A percentile compares a stretch with the other conserved stretches of the same genome.
These are phyloP conservation scores for Skeletonema menzelii DNA, from an alignment of 108 stramenopile species.

Conservation along the genomic window DNA sequence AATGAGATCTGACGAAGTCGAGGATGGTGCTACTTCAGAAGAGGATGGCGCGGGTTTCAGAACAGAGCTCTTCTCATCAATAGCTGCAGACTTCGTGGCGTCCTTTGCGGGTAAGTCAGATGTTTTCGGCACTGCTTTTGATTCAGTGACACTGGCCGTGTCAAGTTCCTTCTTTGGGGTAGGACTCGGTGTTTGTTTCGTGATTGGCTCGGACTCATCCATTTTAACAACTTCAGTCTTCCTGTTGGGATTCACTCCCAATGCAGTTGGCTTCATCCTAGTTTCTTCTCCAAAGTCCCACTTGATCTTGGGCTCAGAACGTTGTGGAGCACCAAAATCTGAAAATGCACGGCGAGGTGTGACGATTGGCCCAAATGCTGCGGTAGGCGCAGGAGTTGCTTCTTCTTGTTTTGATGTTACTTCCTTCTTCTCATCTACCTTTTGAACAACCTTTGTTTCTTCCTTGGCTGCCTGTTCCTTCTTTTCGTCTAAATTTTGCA, in stretches of 20 bases:
- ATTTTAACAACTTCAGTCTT: not conserved
- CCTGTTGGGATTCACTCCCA: not conserved
- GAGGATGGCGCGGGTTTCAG: not conserved
- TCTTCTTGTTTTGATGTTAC: constrained; percentile 1
- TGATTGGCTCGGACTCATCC: not conserved
- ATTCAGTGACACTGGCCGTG: not conserved
- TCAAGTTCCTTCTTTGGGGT: not conserved
- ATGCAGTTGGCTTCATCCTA: not conserved
- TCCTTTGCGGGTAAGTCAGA: not conserved
- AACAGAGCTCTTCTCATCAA: not conserved
- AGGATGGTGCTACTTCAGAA: not conserved
- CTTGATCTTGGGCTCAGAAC: not conserved
- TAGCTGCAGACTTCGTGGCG: not conserved
- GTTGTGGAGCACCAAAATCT: not conserved
- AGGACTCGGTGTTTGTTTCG: not conserved
- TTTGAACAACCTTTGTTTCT: not conserved
- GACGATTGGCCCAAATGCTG: not conserved
- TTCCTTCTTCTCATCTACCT: not conserved
- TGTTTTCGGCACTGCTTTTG: not conserved
- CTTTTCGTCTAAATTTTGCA: not conserved
- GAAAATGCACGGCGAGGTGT: not conserved
- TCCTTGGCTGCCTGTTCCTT: not conserved
- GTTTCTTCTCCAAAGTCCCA: not conserved
- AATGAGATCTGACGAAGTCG: constrained; percentile 1
- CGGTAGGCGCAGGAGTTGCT: not conserved